Percentiles rank a stretch among this genome's conserved stretches.
Conservation (phyloP, 305 asterid species). For the Fraxinus floribunda region DNA sequence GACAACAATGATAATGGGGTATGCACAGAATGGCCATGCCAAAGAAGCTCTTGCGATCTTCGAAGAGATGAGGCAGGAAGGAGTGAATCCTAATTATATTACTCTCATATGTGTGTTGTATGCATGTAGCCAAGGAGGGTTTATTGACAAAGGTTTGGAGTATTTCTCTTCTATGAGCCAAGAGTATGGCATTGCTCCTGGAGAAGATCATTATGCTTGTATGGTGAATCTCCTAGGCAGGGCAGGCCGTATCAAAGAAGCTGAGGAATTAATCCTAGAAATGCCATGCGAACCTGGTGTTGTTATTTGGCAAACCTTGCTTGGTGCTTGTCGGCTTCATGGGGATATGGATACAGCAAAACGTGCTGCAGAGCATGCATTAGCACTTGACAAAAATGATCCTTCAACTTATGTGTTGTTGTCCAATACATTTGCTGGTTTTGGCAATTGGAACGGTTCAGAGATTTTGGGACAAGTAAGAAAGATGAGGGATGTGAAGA, state of each 20-base stretch:
- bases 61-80: slow-evolving; percentile 47
- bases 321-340: slow-evolving; percentile 59
- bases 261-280: slow-evolving; percentile 45
- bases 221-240: slow-evolving; percentile 65
- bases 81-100: slow-evolving; percentile 50
- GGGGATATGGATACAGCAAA: slow-evolving; percentile 59
- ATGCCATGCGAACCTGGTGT: slow-evolving; percentile 49
- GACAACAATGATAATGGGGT: slow-evolving; percentile 78
- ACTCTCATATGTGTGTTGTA: slow-evolving; percentile 54
- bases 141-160: slow-evolving; percentile 40
- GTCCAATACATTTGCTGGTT: slow-evolving; percentile 63
- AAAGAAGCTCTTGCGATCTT: slow-evolving; percentile 55
- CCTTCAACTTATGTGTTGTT: slow-evolving; percentile 57
- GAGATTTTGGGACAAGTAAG: slow-evolving; percentile 48
- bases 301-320: slow-evolving; percentile 67
- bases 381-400: slow-evolving; percentile 45
- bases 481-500: slow-evolving; percentile 54
- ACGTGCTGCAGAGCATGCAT: slow-evolving; percentile 53
- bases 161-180: slow-evolving; percentile 50
- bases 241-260: slow-evolving; percentile 56
- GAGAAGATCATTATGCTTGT: slow-evolving; percentile 69
- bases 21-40: slow-evolving; percentile 59
- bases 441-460: slow-evolving; percentile 49
- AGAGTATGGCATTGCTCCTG: slow-evolving; percentile 46
- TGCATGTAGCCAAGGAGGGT: slow-evolving; percentile 76